Base-by-base conservation (phyloP, 148 eudicot species). In the Cornus kousa region DNA sequence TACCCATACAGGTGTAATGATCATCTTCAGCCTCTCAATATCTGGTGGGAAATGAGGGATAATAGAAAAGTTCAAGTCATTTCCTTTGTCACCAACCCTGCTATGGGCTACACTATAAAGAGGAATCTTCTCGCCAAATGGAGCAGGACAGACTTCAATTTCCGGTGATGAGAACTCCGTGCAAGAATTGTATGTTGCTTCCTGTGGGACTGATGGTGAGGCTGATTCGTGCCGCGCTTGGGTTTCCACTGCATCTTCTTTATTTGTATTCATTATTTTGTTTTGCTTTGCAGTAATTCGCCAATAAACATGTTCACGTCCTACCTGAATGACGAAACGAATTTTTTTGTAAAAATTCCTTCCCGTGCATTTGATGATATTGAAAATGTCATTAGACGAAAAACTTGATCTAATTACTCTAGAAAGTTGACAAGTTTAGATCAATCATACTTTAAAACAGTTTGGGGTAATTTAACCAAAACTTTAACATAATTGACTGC, bases 11-110 rank as follows among this genome's bases (percentile, higher is more conserved):
- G 91, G 84, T n/a, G 82, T 92, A 64, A 97, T 86, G 13, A 94
- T 80, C 79, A 9, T 74, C 91, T 94, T 90, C 71, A 97, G 87
- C 86, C 95, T 90, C 80, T 83, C 77, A 59, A 91, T 82, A 85
- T 97, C 98, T 4, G 86, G 84, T 7, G 84, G 88, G 50, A 80
- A 94, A 80, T 97, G 89, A 28, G 99, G 98, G 81, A 92, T 97
- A 53, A 97, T 76, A 66, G 99, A 97, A 74, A 97, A 91, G 87
- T 97, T 97, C 69, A 97, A n/a, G 87, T 90, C 93, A 68, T 92
- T 91, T 69, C 99, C 99, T 91, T 94, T 97, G 85, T 97, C 99
- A 28, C 99, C 99, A 0, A 90, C 88, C 79, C 99, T 85, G 90
- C 98, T 90, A 79, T 97, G 99, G 77, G 95, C 99, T 24, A 91